phyloP scores from a whole-genome alignment of 2,329 filamentous ascomycete species.

The Colletotrichum acutatum region DNA sequence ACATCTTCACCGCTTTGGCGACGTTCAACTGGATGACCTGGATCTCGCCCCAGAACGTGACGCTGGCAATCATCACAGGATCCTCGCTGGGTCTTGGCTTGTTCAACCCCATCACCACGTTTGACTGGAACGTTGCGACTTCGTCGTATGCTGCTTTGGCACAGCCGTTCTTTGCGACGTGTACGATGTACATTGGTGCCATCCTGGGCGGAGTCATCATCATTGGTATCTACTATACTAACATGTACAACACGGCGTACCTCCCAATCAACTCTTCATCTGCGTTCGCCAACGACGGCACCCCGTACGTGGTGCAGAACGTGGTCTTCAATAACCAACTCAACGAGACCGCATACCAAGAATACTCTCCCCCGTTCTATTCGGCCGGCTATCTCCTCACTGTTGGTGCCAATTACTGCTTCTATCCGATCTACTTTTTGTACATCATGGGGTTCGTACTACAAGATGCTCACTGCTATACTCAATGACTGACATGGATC shows the following conservation, averaged over 20 bases:
- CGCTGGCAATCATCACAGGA: conserved; percentile 55
- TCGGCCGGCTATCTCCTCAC: conserved; percentile 54
- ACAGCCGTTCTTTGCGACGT: conserved; percentile 53
- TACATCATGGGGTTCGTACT: conserved; percentile 48
- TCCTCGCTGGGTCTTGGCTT: conserved; percentile 51
- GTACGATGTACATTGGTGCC: conserved; percentile 47
- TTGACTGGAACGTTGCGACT: conserved; percentile 60
- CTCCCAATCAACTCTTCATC: conserved; percentile 60
- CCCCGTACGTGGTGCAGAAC: conserved; percentile 46
- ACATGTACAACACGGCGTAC: conserved; percentile 56
- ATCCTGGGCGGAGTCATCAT: conserved; percentile 52
- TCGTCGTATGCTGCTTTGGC: conserved; percentile 50
- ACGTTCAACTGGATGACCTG: conserved; percentile 63
- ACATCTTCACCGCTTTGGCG: conserved; percentile 54
- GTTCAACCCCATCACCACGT: conserved; percentile 61
- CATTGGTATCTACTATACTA: conserved; percentile 54
- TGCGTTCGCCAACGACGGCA: conserved; percentile 57
- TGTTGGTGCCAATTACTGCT: conserved; percentile 55
- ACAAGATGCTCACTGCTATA: rapidly evolving
- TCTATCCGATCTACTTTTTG: conserved; percentile 55
- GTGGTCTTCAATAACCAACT: conserved; percentile 51
- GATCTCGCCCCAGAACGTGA: conserved; percentile 58
- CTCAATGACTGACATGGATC: background rate
- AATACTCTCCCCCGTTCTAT: conserved; percentile 57
- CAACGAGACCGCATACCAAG: conserved; percentile 50